A percentile compares a stretch with the other conserved stretches of the same genome.
Conservation (phyloP, 495 filamentous ascomycete genomes). For the Talaromyces adpressus region DNA sequence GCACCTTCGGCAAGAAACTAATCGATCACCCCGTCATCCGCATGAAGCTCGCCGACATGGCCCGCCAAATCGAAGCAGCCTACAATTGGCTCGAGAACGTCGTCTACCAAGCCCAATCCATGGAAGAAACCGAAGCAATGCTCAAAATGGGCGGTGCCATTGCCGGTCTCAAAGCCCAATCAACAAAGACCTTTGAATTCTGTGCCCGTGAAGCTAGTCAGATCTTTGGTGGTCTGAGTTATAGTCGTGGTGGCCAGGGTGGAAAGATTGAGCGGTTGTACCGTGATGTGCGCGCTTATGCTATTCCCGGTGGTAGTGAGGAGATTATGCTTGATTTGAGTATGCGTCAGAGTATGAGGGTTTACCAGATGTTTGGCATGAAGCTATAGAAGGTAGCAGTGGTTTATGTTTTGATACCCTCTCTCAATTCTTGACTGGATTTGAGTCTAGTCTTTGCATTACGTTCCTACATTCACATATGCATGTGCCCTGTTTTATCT, state of each 20-base stretch:
- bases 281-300: constrained; percentile 94
- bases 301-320: constrained; percentile 92
- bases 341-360: constrained; percentile 85
- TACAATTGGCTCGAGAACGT: constrained; percentile 98
- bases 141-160: constrained; percentile 92
- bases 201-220: constrained; percentile 94
- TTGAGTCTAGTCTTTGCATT: constrained; percentile 5
- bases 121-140: constrained; percentile 95
- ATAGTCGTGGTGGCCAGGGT: constrained; percentile 88
- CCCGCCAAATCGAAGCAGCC: constrained; percentile 89
- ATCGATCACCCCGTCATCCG: constrained; percentile 97
- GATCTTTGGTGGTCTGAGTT: constrained; percentile 94
- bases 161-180: constrained; percentile 87
- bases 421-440: constrained; percentile 1
- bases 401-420: constrained; percentile 7
- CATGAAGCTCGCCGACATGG: constrained; percentile 97
- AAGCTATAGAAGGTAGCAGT: constrained; percentile 80
- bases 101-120: constrained; percentile 84
- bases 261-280: constrained; percentile 95
- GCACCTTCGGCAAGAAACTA: constrained; percentile 90
- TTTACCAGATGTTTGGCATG: constrained; percentile 90
- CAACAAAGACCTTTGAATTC: constrained; percentile 91
- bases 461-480: background rate
- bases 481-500: constrained; percentile 10
- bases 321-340: constrained; percentile 99